Percentiles rank a stretch among this genome's conserved stretches.
These are phyloP conservation scores for Mycena polygramma DNA, from an alignment of 768 basidiomycete species.

Conservation along the genomic window DNA sequence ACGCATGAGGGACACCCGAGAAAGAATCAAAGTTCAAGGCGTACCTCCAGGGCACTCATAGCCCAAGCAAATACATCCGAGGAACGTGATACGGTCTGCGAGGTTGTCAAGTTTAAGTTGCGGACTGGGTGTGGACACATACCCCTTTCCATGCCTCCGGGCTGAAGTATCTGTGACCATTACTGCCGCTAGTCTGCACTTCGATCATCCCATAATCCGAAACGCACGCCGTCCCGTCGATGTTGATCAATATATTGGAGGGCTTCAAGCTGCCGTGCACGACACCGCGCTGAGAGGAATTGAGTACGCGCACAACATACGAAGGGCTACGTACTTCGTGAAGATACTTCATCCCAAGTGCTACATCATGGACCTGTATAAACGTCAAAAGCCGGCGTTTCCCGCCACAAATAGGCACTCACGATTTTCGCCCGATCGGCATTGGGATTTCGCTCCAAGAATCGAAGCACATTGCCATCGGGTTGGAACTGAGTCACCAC, in stretches of 20 bases:
- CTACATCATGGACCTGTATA: constrained; percentile 39
- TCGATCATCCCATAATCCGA: constrained; percentile 44
- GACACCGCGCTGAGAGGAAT: constrained; percentile 34
- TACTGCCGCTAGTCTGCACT: constrained; percentile 37
- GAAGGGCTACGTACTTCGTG: constrained; percentile 34
- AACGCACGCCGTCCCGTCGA: constrained; percentile 36
- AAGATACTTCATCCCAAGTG: constrained; percentile 44
- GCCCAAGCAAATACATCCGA: constrained; percentile 47
- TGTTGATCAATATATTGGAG: constrained; percentile 40
- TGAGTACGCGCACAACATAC: constrained; percentile 1
- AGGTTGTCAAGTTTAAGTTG: constrained; percentile 1
- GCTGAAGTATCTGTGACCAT: constrained; percentile 44
- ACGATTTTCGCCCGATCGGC: constrained; percentile 41
- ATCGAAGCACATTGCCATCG: constrained; percentile 39
- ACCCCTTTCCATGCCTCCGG: constrained; percentile 48
- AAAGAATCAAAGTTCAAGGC: neutral
- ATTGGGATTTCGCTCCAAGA: constrained; percentile 37
- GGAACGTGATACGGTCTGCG: constrained; percentile 41
- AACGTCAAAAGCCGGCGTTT: neutral
- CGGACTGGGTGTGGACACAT: constrained; percentile 17
- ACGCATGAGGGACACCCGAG: neutral
- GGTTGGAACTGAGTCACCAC: constrained; percentile 38
- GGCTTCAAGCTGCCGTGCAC: constrained; percentile 44
- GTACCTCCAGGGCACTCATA: constrained; percentile 44
- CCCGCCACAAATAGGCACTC: neutral